phyloP scores from a whole-genome alignment of 2,329 filamentous ascomycete genomes.

The Botrytis byssoidea region DNA sequence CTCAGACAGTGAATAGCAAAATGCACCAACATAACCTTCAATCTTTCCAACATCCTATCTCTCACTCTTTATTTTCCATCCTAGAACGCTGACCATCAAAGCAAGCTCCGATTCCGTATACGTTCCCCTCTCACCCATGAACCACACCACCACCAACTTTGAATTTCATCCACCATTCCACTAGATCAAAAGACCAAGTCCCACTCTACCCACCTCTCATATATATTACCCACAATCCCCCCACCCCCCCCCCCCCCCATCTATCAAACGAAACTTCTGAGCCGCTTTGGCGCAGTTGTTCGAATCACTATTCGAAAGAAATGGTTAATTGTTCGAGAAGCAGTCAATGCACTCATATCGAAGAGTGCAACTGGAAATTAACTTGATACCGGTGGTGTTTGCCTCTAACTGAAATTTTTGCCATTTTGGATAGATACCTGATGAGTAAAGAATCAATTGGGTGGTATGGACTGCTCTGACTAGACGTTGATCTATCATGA shows the following conservation, averaged over 20 bases:
- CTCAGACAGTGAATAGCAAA: constrained; percentile 46
- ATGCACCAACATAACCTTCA: constrained; percentile 44
- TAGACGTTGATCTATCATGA: neutral
- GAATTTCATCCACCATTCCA: too few species aligned
- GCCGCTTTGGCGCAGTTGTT: too few species aligned
- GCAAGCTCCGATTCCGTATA: neutral
- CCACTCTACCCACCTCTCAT: too few species aligned
- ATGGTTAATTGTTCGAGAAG: neutral
- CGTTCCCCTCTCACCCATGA: too few species aligned
- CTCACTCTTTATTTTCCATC: neutral
- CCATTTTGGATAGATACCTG: too few species aligned
- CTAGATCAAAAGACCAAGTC: too few species aligned
- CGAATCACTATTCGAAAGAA: neutral
- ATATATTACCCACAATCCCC: too few species aligned
- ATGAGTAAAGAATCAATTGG: neutral
- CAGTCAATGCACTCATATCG: neutral
- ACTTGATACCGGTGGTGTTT: too few species aligned
- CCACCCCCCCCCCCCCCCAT: too few species aligned
- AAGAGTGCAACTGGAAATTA: neutral
- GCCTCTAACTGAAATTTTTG: too few species aligned
- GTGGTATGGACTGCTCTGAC: neutral
- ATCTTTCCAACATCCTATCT: neutral
- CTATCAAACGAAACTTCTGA: too few species aligned
- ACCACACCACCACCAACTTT: too few species aligned
- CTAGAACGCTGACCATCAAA: constrained; percentile 20